Evolutionary conservation across 2,329 filamentous ascomycete species (phyloP), one percentile per base, ranked within the genome.

Genomic region (Emergomyces pasteurianus): DNA sequence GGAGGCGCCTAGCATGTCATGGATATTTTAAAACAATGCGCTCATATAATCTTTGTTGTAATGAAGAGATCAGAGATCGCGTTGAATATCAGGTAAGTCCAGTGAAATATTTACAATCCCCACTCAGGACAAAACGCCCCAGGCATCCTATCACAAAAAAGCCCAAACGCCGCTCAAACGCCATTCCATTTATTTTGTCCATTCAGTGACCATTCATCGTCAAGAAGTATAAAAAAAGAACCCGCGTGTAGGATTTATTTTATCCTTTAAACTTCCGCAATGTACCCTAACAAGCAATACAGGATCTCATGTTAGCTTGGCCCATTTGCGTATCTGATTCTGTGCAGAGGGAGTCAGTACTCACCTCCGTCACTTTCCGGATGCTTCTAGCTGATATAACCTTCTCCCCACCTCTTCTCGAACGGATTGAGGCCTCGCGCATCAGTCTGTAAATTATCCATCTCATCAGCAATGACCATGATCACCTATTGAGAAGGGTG

Each of bases 401-500:
- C 66, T 84, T 83, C 70, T 94, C 89, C 26, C 88, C 87, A 14
- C 83, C 79, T 71, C 86, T 84, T 69, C 89, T 90, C 57, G 88
- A 85, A 68, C 86, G 83, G 63, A 92, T 92, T 1, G 83, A 81
- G 0, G 90, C 87, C 75, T 94, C 90, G 66, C 88, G 90, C 72
- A 95, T 82, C 58, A 95, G 78, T 50, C 89, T 92, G 66, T 6
- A 6, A 55, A 28, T 61, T 28, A 26, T 49, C 28, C 31, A 50
- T 55, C 34, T n/a, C 21, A 21, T 38, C 21, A 55, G 34, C 34
- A 40, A 34, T 14, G 10, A n/a, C 36, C 18, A 53, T 49, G 12
- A 28, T 49, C 28, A 21, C 50, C 31, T 36, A 16, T 21, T 31
- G 28, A 53, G n/a, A 36, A 14, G 38, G 40, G 43, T n/a, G 42